Conservation (phyloP, 2,329 filamentous ascomycete genomes). For the Ascochyta pisi region DNA sequence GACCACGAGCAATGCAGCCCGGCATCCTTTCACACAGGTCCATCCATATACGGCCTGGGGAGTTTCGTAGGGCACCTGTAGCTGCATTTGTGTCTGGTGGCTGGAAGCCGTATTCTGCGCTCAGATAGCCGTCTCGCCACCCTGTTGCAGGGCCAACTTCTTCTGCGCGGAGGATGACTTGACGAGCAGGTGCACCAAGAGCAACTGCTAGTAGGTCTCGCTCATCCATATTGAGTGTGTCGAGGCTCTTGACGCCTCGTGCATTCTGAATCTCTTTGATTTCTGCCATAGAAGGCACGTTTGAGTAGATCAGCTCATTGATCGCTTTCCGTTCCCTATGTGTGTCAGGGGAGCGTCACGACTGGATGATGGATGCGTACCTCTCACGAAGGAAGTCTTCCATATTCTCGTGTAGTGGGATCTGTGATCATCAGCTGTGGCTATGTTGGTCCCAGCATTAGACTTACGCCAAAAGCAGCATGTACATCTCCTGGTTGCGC, state of each 20-base stretch:
- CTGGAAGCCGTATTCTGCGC: slow-evolving; percentile 60
- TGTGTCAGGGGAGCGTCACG: neutral
- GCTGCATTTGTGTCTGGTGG: slow-evolving; percentile 60
- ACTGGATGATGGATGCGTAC: slow-evolving; percentile 2
- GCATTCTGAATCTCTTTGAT: slow-evolving; percentile 34
- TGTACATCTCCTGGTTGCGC: slow-evolving; percentile 33
- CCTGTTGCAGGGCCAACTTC: slow-evolving; percentile 60
- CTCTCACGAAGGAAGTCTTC: slow-evolving; percentile 35
- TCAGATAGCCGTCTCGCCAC: slow-evolving; percentile 63
- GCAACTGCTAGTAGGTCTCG: slow-evolving; percentile 60
- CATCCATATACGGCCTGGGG: slow-evolving; percentile 62
- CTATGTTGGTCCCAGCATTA: neutral
- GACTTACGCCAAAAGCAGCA: slow-evolving; percentile 30
- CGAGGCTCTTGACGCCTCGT: slow-evolving; percentile 55
- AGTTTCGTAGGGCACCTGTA: slow-evolving; percentile 55
- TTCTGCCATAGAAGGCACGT: slow-evolving; percentile 34
- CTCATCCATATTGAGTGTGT: slow-evolving; percentile 57
- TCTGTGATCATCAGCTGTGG: slow-evolving; percentile 19
- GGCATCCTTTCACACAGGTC: slow-evolving; percentile 63
- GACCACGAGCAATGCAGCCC: slow-evolving; percentile 58
- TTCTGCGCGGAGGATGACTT: slow-evolving; percentile 61
- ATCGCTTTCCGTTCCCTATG: slow-evolving; percentile 35
- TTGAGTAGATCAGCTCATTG: slow-evolving; percentile 36
- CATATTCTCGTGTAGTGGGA: slow-evolving; percentile 25
- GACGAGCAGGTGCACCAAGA: slow-evolving; percentile 61